Evolutionary conservation across 306 rosid species (phyloP), one percentile per base, ranked within the genome.

Genomic region (Citrullus colocynthis): DNA sequence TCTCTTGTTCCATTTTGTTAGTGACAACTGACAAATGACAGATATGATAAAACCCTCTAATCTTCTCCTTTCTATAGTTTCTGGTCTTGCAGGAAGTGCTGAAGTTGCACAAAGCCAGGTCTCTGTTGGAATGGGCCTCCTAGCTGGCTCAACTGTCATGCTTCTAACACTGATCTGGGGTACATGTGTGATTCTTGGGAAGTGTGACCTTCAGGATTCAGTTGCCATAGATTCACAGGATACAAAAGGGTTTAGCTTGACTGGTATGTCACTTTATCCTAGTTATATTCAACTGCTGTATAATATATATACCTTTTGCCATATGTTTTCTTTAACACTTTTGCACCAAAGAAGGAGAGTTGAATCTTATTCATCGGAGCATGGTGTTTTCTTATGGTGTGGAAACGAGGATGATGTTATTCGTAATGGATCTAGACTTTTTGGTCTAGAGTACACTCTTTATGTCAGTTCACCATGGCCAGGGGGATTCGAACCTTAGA

Each of bases 91-190:
- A 55, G 93, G 91, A 78, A 83, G 79, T 52, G 64, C 82, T 51
- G 88, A 75, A 21, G 85, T 85, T 45, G 91, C 91, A 32, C 93
- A 91, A 81, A 80, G 86, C 78, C 96, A 89, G 79, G 96, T 91
- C 65, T 83, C 90, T 8, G 90, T 89, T 44, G 96, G 93, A 81
- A 90, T 90, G 90, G 93, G 93, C 28, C 84, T 90, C 78, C 81
- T 90, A 42, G 88, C 93, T 78, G 96, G 96, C 48, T 89, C 96
- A 54, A 87, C 90, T 76, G 93, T 89, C n/a, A 82, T 91, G 93
- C 93, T 90, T 71, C 85, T 88, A 52, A 83, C 96, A 4, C 13
- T 88, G 41, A 82, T 88, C 45, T 90, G 96, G 96, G 93, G 90
- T 21, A 81, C 93, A 13, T 88, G 96, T 80, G 82, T 90, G 67